These are phyloP conservation scores for Sclerotiophoma versabilis DNA, from an alignment of 2,329 filamentous ascomycete genomes.

Conservation along the genomic window DNA sequence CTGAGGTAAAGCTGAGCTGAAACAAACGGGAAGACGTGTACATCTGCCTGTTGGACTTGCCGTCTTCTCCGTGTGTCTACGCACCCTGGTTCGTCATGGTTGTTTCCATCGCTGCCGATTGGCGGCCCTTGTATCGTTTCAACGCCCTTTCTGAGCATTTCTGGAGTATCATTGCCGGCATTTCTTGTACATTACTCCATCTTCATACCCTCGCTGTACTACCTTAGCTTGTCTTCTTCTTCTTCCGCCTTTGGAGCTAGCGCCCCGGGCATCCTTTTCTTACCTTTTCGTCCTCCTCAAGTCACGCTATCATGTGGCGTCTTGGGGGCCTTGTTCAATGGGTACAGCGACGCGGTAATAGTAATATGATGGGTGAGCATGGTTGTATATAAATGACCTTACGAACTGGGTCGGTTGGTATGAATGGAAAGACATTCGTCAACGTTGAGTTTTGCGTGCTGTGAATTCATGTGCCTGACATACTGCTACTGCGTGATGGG, in stretches of 20 bases:
- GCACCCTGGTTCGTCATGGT: background rate
- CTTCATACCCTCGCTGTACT: slow-evolving; percentile 34
- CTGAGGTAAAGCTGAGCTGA: slow-evolving; percentile 64
- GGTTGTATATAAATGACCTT: slow-evolving; percentile 14
- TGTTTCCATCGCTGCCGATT: background rate
- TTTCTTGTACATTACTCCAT: slow-evolving; percentile 21
- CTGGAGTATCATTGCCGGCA: slow-evolving; percentile 15
- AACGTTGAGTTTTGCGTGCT: too few species aligned
- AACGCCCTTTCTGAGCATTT: slow-evolving; percentile 11
- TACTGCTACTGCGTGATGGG: too few species aligned
- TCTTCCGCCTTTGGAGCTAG: background rate
- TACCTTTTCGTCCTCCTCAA: background rate
- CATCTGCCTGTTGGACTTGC: background rate
- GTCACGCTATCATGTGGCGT: background rate
- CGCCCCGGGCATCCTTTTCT: background rate
- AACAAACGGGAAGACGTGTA: too few species aligned
- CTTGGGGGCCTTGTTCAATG: background rate
- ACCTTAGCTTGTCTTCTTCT: slow-evolving; percentile 16
- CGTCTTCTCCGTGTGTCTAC: background rate
- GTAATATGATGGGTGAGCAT: slow-evolving; percentile 7
- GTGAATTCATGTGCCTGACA: too few species aligned
- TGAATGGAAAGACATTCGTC: too few species aligned
- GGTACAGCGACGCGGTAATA: slow-evolving; percentile 19
- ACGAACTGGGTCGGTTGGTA: background rate
- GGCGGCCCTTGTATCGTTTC: background rate